Percentiles rank a stretch among this genome's conserved stretches.
phyloP scores from a whole-genome alignment of 2,329 filamentous ascomycete genomes.

The Thyridium curvatum region DNA sequence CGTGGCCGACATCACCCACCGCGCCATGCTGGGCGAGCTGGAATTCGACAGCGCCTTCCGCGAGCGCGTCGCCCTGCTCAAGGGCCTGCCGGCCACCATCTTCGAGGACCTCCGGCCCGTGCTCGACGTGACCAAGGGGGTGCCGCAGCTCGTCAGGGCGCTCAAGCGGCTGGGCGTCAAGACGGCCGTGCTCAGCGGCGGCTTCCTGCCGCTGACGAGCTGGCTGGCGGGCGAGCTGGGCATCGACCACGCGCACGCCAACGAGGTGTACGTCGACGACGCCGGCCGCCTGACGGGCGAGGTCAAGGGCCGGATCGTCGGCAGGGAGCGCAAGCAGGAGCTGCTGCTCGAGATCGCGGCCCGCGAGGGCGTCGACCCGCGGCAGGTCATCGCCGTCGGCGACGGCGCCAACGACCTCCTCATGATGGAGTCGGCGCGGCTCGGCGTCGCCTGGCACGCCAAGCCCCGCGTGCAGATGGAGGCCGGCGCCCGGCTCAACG shows the following conservation, averaged over 20 bases:
- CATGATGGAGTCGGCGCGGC: constrained; percentile 70
- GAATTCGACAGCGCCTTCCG: constrained; percentile 83
- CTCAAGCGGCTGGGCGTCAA: constrained; percentile 76
- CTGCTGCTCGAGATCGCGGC: constrained; percentile 65
- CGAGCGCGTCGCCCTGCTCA: constrained; percentile 73
- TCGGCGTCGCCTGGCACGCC: constrained; percentile 79
- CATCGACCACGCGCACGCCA: constrained; percentile 83
- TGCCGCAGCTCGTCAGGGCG: constrained; percentile 64
- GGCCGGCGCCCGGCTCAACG: constrained; percentile 67
- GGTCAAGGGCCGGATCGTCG: constrained; percentile 65
- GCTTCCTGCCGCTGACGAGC: constrained; percentile 80
- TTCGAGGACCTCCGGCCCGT: constrained; percentile 71
- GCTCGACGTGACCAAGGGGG: constrained; percentile 78
- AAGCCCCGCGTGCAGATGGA: constrained; percentile 77
- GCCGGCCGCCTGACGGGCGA: constrained; percentile 61
- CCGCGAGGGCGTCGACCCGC: constrained; percentile 57
- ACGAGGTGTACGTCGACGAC: constrained; percentile 63
- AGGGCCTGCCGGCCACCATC: constrained; percentile 71
- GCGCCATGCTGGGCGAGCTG: constrained; percentile 93
- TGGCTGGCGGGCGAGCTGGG: constrained; percentile 81
- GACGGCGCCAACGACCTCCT: constrained; percentile 79
- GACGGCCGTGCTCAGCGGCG: constrained; percentile 86
- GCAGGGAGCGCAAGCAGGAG: constrained; percentile 68
- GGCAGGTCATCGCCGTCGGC: constrained; percentile 68
- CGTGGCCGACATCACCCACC: constrained; percentile 83